Conservation (phyloP, 148 eudicot genomes). For the Beta vulgaris region DNA sequence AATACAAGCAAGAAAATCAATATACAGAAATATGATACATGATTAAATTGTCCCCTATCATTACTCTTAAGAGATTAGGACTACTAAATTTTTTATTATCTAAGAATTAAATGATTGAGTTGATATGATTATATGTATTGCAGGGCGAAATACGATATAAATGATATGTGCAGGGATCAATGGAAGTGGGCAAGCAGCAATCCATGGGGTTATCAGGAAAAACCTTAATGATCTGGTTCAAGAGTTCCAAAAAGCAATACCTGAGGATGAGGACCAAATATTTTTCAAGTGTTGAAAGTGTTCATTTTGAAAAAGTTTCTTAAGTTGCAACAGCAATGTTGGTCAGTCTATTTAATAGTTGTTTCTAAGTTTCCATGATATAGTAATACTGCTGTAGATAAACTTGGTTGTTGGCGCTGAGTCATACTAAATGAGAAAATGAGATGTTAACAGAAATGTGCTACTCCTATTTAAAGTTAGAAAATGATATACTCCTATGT, state of each 20-base stretch:
- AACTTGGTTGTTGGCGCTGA: neutral
- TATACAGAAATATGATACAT: too few species aligned
- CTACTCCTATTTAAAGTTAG: too few species aligned
- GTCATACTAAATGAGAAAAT: too few species aligned
- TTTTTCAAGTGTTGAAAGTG: slow-evolving; percentile 13
- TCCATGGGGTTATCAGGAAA: slow-evolving; percentile 68
- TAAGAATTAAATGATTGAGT: neutral
- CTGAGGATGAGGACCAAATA: neutral
- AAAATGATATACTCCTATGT: too few species aligned
- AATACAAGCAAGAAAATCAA: too few species aligned
- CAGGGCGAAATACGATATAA: slow-evolving; percentile 81
- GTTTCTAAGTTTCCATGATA: neutral
- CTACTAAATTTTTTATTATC: too few species aligned
- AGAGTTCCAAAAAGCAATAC: neutral
- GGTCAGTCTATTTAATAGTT: too few species aligned
- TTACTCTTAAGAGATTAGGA: too few species aligned
- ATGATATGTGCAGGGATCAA: slow-evolving; percentile 88
- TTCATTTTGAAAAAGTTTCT: neutral
- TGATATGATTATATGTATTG: neutral
- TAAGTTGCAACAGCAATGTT: too few species aligned
- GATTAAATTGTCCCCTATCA: too few species aligned
- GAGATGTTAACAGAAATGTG: neutral
- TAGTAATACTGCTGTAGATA: too few species aligned
- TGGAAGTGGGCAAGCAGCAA: slow-evolving; percentile 88
- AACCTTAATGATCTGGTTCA: slow-evolving; percentile 16